phyloP scores from a whole-genome alignment of 768 basidiomycete species.

The Suillus plorans region DNA sequence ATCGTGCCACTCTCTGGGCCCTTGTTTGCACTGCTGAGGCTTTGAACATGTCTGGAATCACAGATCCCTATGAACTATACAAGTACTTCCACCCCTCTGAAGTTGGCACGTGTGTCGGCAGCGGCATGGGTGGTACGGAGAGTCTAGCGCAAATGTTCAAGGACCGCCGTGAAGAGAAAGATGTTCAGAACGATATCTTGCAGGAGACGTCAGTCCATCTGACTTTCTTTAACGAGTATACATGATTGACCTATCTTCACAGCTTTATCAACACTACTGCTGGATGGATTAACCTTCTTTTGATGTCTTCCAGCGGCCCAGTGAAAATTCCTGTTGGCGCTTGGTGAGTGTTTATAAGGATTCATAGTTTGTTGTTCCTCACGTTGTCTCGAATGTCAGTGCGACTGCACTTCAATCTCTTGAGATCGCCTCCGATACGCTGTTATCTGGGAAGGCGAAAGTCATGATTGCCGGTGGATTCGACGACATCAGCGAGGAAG shows the following conservation, averaged over 20 bases:
- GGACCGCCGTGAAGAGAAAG: slow-evolving; percentile 96
- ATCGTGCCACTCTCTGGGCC: slow-evolving; percentile 93
- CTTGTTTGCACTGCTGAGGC: slow-evolving; percentile 93
- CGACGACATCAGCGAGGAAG: slow-evolving; percentile 97
- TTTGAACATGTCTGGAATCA: slow-evolving; percentile 94
- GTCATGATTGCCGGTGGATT: slow-evolving; percentile 99
- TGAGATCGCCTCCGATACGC: slow-evolving; percentile 96
- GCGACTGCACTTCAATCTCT: slow-evolving; percentile 97
- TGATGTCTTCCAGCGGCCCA: slow-evolving; percentile 95
- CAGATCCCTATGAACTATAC: slow-evolving; percentile 97
- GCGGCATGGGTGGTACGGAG: slow-evolving; percentile 96
- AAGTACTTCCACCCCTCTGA: slow-evolving; percentile 96
- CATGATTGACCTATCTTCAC: slow-evolving; percentile 10
- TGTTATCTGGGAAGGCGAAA: slow-evolving; percentile 94
- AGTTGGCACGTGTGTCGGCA: slow-evolving; percentile 90
- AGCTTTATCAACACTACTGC: slow-evolving; percentile 99
- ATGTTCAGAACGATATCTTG: slow-evolving; percentile 96
- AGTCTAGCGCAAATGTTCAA: slow-evolving; percentile 97
- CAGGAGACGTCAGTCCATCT: slow-evolving; percentile 86
- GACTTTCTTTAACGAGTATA: neutral
- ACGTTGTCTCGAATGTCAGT: slow-evolving; percentile 37
- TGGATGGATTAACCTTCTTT: slow-evolving; percentile 94
- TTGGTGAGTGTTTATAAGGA: slow-evolving; percentile 55
- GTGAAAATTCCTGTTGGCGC: slow-evolving; percentile 99
- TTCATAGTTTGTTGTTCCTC: neutral